phyloP scores from a whole-genome alignment of 768 basidiomycete genomes.

The Leccinum boreale region DNA sequence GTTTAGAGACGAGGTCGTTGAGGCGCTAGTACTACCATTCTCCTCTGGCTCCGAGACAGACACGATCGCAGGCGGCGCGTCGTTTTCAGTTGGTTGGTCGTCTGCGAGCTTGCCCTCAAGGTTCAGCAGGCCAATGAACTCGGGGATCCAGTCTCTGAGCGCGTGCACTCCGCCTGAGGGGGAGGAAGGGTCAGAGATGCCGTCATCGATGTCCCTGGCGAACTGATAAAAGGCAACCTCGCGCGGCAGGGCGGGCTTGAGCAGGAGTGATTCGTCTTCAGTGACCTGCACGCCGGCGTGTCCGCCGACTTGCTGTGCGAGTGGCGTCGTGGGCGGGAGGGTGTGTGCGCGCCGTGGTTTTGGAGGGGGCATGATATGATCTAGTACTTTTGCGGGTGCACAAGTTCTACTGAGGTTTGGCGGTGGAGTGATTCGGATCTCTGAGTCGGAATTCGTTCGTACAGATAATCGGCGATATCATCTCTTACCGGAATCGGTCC shows the following conservation, averaged over 20 bases:
- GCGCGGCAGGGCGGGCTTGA: slow-evolving; percentile 65
- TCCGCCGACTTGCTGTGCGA: slow-evolving; percentile 73
- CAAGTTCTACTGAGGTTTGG: too few species aligned
- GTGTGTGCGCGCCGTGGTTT: slow-evolving; percentile 17
- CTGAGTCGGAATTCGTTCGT: neutral
- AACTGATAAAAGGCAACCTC: slow-evolving; percentile 74
- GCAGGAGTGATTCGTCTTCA: slow-evolving; percentile 73
- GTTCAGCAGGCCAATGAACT: slow-evolving; percentile 75
- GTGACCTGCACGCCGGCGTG: slow-evolving; percentile 71
- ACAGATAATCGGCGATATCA: too few species aligned
- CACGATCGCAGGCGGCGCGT: slow-evolving; percentile 20
- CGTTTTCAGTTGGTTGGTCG: slow-evolving; percentile 5
- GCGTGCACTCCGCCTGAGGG: slow-evolving; percentile 1
- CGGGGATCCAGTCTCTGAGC: slow-evolving; percentile 63
- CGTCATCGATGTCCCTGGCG: slow-evolving; percentile 27
- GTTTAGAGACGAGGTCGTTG: slow-evolving; percentile 39
- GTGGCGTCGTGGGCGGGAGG: slow-evolving; percentile 28
- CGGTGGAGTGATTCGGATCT: neutral
- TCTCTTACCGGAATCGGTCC: too few species aligned
- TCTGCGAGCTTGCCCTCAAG: slow-evolving; percentile 50
- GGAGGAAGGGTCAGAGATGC: slow-evolving; percentile 20
- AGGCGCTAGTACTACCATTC: neutral
- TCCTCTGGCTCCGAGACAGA: slow-evolving; percentile 30
- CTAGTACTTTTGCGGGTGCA: too few species aligned
- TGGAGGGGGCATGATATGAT: slow-evolving; percentile 2